These are phyloP conservation scores for Alisma plantagoaquatica DNA, from an alignment of 106 monocot genomes.

Conservation along the genomic window DNA sequence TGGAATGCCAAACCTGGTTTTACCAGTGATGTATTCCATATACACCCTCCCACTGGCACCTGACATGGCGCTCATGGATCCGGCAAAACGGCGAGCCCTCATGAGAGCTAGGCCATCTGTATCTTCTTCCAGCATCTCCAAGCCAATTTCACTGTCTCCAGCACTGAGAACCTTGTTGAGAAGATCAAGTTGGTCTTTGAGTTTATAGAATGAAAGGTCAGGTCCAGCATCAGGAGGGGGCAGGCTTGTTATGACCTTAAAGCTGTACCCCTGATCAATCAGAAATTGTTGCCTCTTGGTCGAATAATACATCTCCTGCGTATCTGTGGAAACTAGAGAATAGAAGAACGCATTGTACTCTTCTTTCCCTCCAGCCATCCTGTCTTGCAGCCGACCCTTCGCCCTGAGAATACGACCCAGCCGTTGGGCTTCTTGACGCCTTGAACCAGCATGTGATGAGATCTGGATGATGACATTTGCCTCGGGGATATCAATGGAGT, in stretches of 20 bases:
- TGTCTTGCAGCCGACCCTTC: constrained; percentile 91
- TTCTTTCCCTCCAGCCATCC: constrained; percentile 99
- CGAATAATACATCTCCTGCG: constrained; percentile 98
- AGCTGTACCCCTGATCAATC: constrained; percentile 98
- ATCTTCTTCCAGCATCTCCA: constrained; percentile 93
- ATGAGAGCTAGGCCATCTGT: constrained; percentile 73
- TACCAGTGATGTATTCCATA: constrained; percentile 91
- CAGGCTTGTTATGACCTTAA: constrained; percentile 93
- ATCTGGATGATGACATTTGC: constrained; percentile 99
- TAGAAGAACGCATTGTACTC: constrained; percentile 99
- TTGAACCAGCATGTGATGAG: constrained; percentile 98
- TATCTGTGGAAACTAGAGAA: constrained; percentile 95
- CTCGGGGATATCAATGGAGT: constrained; percentile 99
- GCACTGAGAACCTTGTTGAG: constrained; percentile 74
- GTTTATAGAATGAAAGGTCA: constrained; percentile 46
- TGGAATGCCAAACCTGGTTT: too few relatives aligned
- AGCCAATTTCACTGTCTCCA: constrained; percentile 79
- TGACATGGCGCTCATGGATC: constrained; percentile 86
- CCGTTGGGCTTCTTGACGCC: constrained; percentile 97
- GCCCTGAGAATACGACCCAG: constrained; percentile 99
- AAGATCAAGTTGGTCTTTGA: constrained; percentile 78
- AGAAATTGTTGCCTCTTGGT: constrained; percentile 98
- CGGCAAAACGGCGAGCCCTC: constrained; percentile 56
- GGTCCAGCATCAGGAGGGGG: constrained; percentile 77
- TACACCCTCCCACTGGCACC: constrained; percentile 88